A percentile compares a stretch with the other conserved stretches of the same genome.
Conservation (phyloP, 257 asterid genomes). For the Capsicum pubescens region DNA sequence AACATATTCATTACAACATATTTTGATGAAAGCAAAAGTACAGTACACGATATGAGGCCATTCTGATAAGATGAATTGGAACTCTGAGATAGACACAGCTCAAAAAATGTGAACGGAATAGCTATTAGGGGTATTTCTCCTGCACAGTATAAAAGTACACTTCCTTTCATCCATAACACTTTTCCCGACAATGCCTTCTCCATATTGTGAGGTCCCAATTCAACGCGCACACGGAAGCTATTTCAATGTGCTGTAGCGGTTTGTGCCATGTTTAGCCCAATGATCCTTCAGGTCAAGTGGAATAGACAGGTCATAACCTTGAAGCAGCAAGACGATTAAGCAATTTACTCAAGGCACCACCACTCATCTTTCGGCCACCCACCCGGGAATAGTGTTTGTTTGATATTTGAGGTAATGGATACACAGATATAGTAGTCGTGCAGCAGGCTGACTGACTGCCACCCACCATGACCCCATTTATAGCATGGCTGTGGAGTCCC, state of each 20-base stretch:
- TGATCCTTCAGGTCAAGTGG: conserved; percentile 88
- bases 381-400: conserved; percentile 79
- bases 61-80: conserved; percentile 27
- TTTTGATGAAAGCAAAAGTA: conserved; percentile 9
- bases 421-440: conserved; percentile 81
- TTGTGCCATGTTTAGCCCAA: conserved; percentile 93
- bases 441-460: conserved; percentile 90
- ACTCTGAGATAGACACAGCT: conserved; percentile 25
- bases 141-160: conserved; percentile 24
- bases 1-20: conserved; percentile 22
- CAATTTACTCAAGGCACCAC: conserved; percentile 77
- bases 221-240: conserved; percentile 38
- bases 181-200: not conserved
- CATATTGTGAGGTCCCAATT: conserved; percentile 18
- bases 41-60: conserved; percentile 19
- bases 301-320: conserved; percentile 70
- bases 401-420: conserved; percentile 84
- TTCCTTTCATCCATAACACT: conserved; percentile 27
- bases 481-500: conserved; percentile 94
- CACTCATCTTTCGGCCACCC: conserved; percentile 94
- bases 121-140: not conserved
- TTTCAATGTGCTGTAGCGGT: conserved; percentile 79
- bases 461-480: conserved; percentile 93
- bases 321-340: conserved; percentile 75
- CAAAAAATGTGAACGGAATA: conserved; percentile 21